These are phyloP conservation scores for Fusarium staphyleae DNA, from an alignment of 2,329 filamentous ascomycete genomes.

Conservation along the genomic window DNA sequence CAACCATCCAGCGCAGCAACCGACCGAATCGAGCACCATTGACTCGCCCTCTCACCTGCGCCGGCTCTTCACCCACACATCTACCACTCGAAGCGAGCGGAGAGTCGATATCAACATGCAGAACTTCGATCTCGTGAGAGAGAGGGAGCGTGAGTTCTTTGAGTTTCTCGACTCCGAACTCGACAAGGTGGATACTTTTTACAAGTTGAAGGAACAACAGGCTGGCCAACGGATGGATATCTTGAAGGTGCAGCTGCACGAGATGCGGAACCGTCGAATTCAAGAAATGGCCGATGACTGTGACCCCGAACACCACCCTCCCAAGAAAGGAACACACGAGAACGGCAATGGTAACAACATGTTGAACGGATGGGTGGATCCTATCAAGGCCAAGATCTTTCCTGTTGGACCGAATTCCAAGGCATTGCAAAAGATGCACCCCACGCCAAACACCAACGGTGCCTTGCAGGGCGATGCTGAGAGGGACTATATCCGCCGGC, in stretches of 20 bases:
- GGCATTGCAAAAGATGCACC: slow-evolving; percentile 62
- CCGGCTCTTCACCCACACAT: slow-evolving; percentile 47
- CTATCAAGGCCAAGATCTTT: slow-evolving; percentile 62
- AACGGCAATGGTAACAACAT: slow-evolving; percentile 41
- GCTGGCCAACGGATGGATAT: slow-evolving; percentile 74
- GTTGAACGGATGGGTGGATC: slow-evolving; percentile 56
- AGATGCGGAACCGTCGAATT: slow-evolving; percentile 86
- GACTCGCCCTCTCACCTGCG: slow-evolving; percentile 45
- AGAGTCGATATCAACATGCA: slow-evolving; percentile 54
- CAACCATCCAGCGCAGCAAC: slow-evolving; percentile 27
- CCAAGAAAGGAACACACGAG: slow-evolving; percentile 27
- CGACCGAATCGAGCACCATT: slow-evolving; percentile 16
- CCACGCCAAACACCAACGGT: slow-evolving; percentile 54
- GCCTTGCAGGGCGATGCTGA: slow-evolving; percentile 43
- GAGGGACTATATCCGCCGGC: slow-evolving; percentile 61
- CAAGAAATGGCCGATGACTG: slow-evolving; percentile 67
- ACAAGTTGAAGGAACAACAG: slow-evolving; percentile 86
- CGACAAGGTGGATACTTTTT: slow-evolving; percentile 91
- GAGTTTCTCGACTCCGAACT: slow-evolving; percentile 83
- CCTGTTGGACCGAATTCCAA: slow-evolving; percentile 67
- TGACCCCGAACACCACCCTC: slow-evolving; percentile 41
- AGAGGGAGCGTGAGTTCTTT: slow-evolving; percentile 85
- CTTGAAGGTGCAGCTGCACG: slow-evolving; percentile 84
- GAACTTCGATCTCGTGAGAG: slow-evolving; percentile 68
- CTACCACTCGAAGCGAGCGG: slow-evolving; percentile 34